Conservation (phyloP, 2,329 filamentous ascomycete species). For the Diaporthe helianthi region DNA sequence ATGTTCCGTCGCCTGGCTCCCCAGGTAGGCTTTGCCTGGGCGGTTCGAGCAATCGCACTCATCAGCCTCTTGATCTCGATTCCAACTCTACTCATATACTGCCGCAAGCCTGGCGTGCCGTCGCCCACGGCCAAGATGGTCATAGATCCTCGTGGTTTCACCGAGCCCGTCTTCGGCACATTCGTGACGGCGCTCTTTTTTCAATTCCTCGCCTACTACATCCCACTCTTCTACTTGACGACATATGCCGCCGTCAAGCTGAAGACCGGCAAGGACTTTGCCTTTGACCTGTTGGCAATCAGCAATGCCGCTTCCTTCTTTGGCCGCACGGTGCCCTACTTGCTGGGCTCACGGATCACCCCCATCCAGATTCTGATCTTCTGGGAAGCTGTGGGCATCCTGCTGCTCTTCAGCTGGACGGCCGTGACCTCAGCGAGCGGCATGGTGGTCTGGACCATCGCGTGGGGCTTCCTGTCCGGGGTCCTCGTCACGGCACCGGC, state of each 20-base stretch:
- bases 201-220: constrained; percentile 26
- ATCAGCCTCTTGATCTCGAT: neutral
- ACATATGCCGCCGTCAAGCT: constrained; percentile 17
- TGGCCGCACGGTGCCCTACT: constrained; percentile 42
- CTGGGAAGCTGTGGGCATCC: neutral
- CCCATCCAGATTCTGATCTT: constrained; percentile 44
- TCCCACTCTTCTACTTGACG: constrained; percentile 31
- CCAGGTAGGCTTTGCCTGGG: neutral
- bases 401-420: constrained; percentile 1
- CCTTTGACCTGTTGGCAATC: constrained; percentile 43
- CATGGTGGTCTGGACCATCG: neutral
- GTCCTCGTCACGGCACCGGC: neutral
- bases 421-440: neutral
- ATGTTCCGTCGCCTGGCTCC: neutral
- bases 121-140: neutral
- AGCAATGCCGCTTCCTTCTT: constrained; percentile 44
- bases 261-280: constrained; percentile 10
- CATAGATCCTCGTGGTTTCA: neutral
- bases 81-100: neutral
- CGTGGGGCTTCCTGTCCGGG: neutral
- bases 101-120: neutral
- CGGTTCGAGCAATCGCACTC: neutral
- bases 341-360: constrained; percentile 43
- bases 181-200: constrained; percentile 27
- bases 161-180: constrained; percentile 26